Evolutionary conservation across 768 basidiomycete species (phyloP), one percentile per base, ranked within the genome.

Genomic region (Fistulinella prunicolor): DNA sequence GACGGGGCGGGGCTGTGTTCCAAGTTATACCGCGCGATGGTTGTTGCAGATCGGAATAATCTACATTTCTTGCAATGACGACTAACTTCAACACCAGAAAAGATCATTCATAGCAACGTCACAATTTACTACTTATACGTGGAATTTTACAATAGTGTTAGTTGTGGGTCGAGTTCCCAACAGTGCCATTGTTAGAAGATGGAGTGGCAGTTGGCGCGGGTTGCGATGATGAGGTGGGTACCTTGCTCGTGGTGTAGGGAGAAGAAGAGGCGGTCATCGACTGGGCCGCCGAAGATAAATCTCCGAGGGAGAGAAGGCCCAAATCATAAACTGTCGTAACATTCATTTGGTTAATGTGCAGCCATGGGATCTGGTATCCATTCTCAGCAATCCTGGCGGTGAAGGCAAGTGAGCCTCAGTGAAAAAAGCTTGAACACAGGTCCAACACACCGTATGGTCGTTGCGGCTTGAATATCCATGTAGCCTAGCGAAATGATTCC

Each of bases 281-380:
- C 43, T 54, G 53, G 24, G 45, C 55, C 12, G 46, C 54, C 37
- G 38, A 56, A 19, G 49, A 40, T 4, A 65, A 32, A 49, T 66
- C 64, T 14, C 9, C 47, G 1, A 55, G 38, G 20, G 57, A 63
- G 19, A 60, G 19, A 9, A 35, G 14, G 24, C 49, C 53, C 21
- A 53, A 17, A 21, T 56, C 44, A 52, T 85, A 86, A 9, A 60
- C 51, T 24, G 82, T 80, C 13, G 80, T 74, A 7, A 85, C 82
- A 38, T 60, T 55, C 34, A 63, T 65, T 61, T 85, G 82, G 28
- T 69, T 62, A 42, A 86, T 69, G 43, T 84, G 74, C 51, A 86
- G 63, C 83, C 82, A 86, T 10, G 85, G 85, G 36, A 86, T 62
- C 49, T 71, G 68, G 56, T 87, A 87, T 16, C 83, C 82, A 17